These are phyloP conservation scores for Nemania abortiva DNA, from an alignment of 2,329 filamentous ascomycete species.

Conservation along the genomic window DNA sequence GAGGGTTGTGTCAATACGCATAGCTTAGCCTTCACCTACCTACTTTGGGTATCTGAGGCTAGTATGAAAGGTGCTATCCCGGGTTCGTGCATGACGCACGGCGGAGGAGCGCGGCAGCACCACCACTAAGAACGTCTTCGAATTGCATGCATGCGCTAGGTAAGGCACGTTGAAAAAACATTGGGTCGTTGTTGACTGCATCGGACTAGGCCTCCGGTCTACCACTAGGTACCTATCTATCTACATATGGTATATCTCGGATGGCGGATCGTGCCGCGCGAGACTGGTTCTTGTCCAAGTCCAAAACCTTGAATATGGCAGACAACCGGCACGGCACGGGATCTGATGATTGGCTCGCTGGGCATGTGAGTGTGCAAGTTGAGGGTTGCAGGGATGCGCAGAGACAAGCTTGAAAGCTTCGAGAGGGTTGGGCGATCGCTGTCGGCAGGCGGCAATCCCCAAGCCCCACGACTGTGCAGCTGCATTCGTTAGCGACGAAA, in stretches of 20 bases:
- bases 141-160: neutral
- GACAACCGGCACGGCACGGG: conserved; percentile 37
- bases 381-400: conserved; percentile 37
- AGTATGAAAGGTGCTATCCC: conserved; percentile 24
- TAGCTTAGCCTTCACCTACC: conserved; percentile 38
- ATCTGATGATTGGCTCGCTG: conserved; percentile 46
- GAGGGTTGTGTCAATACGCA: conserved; percentile 26
- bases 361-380: conserved; percentile 36
- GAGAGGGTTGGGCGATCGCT: conserved; percentile 45
- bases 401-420: conserved; percentile 30
- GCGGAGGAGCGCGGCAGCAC: conserved; percentile 36
- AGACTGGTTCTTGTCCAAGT: conserved; percentile 35
- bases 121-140: conserved; percentile 23
- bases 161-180: too few relatives aligned
- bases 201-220: neutral
- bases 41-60: conserved; percentile 32
- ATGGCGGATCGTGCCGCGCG: conserved; percentile 48
- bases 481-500: conserved; percentile 36
- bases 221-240: neutral
- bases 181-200: neutral
- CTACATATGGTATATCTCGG: conserved; percentile 21
- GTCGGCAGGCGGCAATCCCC: conserved; percentile 46
- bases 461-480: conserved; percentile 43
- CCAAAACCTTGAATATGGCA: conserved; percentile 21
- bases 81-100: conserved; percentile 35